phyloP scores from a whole-genome alignment of 1,284 basidiomycete genomes.

The Moesziomyces parantarcticus region DNA sequence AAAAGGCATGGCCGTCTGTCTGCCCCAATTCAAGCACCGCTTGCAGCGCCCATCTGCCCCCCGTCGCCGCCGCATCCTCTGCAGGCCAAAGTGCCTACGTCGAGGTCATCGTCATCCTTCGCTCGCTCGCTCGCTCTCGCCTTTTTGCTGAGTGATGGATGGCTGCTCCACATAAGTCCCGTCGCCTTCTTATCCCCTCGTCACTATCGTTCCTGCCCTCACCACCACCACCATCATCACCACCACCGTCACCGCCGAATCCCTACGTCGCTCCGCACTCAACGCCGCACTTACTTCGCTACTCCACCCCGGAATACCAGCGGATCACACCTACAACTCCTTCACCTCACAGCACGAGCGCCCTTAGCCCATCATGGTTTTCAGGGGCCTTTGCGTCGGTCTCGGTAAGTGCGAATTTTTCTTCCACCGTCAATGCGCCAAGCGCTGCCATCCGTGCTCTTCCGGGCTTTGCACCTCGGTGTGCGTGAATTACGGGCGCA shows the following conservation, averaged over 20 bases:
- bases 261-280: background rate
- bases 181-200: background rate
- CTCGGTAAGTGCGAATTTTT: constrained; percentile 38
- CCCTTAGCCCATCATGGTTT: constrained; percentile 36
- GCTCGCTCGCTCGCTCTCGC: background rate
- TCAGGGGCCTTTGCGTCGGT: constrained; percentile 51
- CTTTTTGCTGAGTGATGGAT: background rate
- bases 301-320: background rate
- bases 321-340: background rate
- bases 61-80: background rate
- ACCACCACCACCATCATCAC: background rate
- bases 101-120: background rate
- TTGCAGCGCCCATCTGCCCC: background rate
- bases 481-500: no score
- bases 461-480: background rate
- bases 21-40: background rate
- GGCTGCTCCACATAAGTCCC: background rate
- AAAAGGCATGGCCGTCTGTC: background rate
- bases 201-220: background rate
- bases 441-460: constrained; percentile 2
- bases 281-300: background rate
- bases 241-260: constrained; percentile 3
- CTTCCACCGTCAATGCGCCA: background rate
- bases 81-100: background rate
- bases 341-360: background rate